phyloP scores from a whole-genome alignment of 176 grass and related monocot genomes.

The Musa schizocarpa region DNA sequence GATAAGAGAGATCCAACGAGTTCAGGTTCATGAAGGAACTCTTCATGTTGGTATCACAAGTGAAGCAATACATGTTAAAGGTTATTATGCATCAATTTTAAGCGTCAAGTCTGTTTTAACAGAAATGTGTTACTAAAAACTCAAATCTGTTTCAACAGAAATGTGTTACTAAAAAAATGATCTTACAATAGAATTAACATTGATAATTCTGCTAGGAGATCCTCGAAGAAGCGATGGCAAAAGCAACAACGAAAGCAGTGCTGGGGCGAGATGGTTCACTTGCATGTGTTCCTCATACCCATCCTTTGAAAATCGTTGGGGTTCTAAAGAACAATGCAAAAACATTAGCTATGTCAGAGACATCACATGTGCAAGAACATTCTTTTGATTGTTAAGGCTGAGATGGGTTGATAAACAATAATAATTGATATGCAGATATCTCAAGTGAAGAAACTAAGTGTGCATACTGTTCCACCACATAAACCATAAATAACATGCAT shows the following conservation, averaged over 20 bases:
- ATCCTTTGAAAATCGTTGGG: conserved; percentile 83
- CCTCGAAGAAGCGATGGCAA: conserved; percentile 92
- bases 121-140: not conserved
- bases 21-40: too few species aligned
- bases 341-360: not conserved
- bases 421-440: not conserved
- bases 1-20: too few species aligned
- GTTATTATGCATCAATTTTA: too few species aligned
- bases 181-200: conserved; percentile 93
- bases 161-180: not conserved
- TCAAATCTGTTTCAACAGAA: not conserved
- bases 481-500: not conserved
- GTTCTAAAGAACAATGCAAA: conserved; percentile 31
- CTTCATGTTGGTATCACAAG: too few species aligned
- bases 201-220: conserved; percentile 91
- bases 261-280: conserved; percentile 95
- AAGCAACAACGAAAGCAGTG: conserved; percentile 74
- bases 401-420: not conserved
- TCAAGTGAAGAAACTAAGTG: not conserved
- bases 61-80: too few species aligned
- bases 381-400: not conserved
- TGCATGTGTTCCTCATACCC: conserved; percentile 95
- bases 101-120: not conserved
- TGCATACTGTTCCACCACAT: not conserved
- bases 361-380: not conserved